Evolutionary conservation across 2,329 filamentous ascomycete species (phyloP), one percentile per base, ranked within the genome.

Genomic region (Geosmithia morbida): DNA sequence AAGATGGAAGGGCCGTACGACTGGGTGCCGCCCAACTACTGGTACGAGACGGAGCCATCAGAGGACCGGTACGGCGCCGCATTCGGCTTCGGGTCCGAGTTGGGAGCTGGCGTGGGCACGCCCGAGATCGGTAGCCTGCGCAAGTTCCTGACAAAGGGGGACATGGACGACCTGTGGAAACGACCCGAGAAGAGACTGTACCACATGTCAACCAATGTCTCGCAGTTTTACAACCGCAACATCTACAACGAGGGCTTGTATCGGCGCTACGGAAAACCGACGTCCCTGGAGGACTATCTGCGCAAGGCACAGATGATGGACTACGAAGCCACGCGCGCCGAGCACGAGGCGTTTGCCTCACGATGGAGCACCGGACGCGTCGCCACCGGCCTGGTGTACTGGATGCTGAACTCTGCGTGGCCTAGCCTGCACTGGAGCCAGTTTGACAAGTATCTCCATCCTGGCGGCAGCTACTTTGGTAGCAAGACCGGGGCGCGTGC

Each of bases 1-100:
- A 81, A 80, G 54, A 83, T 83, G 78, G 69, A 74, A 0, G 79
- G 79, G 0, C 79, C 79, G 0, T 83, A 83, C 52, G 79, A 81
- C 54, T 83, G 77, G 76, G 75, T 79, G 0, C 74, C 79, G 0
- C 78, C 78, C 0, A 78, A 74, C 51, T 82, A 82, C 59, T 83
- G 77, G 77, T 80, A 73, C 51, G 69, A 72, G 43, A 58, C 55
- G 6, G 59, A 66, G 17, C 59, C 62, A 2, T 56, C 57, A 1
- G 55, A 45, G 58, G 67, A 48, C 59, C 68, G 44, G 54, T 45
- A 71, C 0, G 78, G 78, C 0, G 72, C 75, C 0, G 77, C 77
- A 0, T 80, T 77, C 52, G 78, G 79, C 0, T 82, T 83, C 50
- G 78, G 77, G 0, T 78, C 75, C 0, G 79, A 83, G 57, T 67